Percentiles rank a stretch among this genome's conserved stretches.
Evolutionary conservation across 2,329 filamentous ascomycete species (phyloP).

Genomic region (Arthrocladium fulminans): DNA sequence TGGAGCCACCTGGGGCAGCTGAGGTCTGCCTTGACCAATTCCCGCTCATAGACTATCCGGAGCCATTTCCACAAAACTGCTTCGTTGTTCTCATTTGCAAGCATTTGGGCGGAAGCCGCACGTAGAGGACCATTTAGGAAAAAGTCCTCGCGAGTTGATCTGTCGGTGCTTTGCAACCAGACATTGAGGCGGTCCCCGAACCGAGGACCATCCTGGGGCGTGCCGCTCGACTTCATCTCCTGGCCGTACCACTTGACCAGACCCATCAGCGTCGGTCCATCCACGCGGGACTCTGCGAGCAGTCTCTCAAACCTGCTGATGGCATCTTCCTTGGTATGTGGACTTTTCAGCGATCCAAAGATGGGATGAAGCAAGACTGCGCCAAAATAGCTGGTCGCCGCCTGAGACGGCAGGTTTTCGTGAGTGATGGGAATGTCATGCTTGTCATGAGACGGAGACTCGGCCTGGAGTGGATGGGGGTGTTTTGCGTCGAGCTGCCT

Average conservation of each 20-base stretch:
- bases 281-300: constrained; percentile 5
- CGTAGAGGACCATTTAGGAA: constrained; percentile 11
- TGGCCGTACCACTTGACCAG: constrained; percentile 1
- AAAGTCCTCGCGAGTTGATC: constrained; percentile 13
- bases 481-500: constrained; percentile 53
- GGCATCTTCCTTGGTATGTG: constrained; percentile 12
- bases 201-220: not conserved
- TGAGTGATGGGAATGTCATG: constrained; percentile 1
- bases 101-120: constrained; percentile 10
- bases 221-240: not conserved
- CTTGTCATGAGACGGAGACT: constrained; percentile 15
- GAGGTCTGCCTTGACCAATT: constrained; percentile 2
- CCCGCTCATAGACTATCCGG: constrained; percentile 15
- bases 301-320: constrained; percentile 16
- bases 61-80: constrained; percentile 23
- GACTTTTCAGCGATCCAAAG: constrained; percentile 8
- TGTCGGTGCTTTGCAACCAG: constrained; percentile 17
- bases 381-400: constrained; percentile 17
- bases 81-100: constrained; percentile 19
- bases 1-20: constrained; percentile 2
- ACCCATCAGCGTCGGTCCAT: not conserved
- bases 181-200: constrained; percentile 14
- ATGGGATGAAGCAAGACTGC: constrained; percentile 20
- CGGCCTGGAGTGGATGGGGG: constrained; percentile 19
- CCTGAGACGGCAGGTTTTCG: constrained; percentile 7